Conservation (phyloP, 805 yeast species). For the Ogataea pilisensis region DNA sequence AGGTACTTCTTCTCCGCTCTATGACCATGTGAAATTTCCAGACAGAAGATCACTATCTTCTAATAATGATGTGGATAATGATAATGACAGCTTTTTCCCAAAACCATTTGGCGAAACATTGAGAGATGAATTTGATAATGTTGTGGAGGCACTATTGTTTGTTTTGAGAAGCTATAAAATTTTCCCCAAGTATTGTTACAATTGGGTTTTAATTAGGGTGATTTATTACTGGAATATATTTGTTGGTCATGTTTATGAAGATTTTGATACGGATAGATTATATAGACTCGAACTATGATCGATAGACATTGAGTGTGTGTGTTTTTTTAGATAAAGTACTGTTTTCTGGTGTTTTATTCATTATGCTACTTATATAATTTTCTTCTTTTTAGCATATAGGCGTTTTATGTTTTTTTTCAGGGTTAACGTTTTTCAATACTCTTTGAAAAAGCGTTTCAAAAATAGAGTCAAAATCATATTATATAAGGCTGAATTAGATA, state of each 20-base stretch:
- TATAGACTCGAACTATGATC: conserved; percentile 22
- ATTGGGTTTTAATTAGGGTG: conserved; percentile 43
- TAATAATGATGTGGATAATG: conserved; percentile 2
- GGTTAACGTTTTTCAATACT: too few relatives aligned
- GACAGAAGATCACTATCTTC: conserved; percentile 23
- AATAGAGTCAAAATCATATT: too few relatives aligned
- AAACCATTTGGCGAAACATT: conserved; percentile 37
- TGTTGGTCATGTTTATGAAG: conserved; percentile 51
- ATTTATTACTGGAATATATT: conserved; percentile 68
- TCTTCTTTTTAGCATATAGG: background rate
- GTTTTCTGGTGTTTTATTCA: too few relatives aligned
- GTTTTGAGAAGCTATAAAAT: conserved; percentile 61
- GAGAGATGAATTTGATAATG: conserved; percentile 45
- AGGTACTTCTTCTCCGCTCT: too few relatives aligned
- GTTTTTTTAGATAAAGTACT: too few relatives aligned
- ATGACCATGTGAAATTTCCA: too few relatives aligned
- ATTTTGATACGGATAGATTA: conserved; percentile 29
- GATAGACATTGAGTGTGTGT: too few relatives aligned
- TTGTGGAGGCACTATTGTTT: conserved; percentile 59
- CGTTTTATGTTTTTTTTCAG: background rate
- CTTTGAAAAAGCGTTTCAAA: too few relatives aligned
- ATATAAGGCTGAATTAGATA: too few relatives aligned
- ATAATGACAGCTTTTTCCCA: background rate
- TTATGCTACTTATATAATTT: background rate
- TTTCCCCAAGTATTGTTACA: conserved; percentile 62